These are phyloP conservation scores for Termitomyces sp. DNA, from an alignment of 768 basidiomycete genomes.

Conservation along the genomic window DNA sequence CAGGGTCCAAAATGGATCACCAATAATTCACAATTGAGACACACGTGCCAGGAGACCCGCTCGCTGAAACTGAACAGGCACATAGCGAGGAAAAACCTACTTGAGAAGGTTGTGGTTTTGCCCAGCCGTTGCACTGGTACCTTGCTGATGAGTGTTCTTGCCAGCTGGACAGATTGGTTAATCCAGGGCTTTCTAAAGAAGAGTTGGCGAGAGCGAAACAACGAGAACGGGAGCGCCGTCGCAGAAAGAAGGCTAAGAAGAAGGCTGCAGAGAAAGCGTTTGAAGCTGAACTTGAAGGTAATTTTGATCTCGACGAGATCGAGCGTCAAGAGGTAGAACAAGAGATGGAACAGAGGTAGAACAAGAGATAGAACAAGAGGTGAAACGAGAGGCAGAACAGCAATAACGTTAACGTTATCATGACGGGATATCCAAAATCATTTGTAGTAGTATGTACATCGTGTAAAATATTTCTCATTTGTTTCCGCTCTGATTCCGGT, in stretches of 20 bases:
- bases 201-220: constrained; percentile 69
- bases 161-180: constrained; percentile 67
- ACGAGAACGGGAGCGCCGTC: constrained; percentile 69
- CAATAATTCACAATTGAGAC: neutral
- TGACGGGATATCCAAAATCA: too few species aligned
- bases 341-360: too few species aligned
- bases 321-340: constrained; percentile 1
- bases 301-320: neutral
- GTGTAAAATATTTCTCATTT: neutral
- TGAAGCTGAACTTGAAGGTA: constrained; percentile 15
- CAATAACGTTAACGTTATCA: too few species aligned
- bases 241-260: constrained; percentile 77
- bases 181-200: constrained; percentile 75
- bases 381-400: too few species aligned
- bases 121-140: constrained; percentile 8
- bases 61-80: constrained; percentile 78
- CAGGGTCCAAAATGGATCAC: neutral
- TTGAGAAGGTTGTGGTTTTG: constrained; percentile 58
- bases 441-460: too few species aligned
- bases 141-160: constrained; percentile 18
- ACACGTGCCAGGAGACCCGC: constrained; percentile 77
- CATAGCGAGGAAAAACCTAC: constrained; percentile 66
- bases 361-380: neutral
- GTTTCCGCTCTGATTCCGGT: neutral
- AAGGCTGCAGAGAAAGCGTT: constrained; percentile 37